Base-by-base conservation (phyloP, 2,329 filamentous ascomycete genomes). In the Malbranchea cinnamomea region DNA sequence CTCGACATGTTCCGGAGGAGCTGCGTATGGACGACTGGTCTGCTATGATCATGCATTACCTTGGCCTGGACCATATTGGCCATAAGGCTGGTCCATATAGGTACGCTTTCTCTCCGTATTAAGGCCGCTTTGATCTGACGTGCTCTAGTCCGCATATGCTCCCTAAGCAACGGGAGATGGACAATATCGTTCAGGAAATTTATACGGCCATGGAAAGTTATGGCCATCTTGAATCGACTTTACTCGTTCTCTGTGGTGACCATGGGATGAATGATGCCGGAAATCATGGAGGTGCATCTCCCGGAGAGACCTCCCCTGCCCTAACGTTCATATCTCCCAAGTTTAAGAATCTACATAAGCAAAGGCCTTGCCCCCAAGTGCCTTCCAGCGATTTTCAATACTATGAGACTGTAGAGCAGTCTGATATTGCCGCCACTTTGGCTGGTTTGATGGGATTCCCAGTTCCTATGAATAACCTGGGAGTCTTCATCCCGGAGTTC, bases 221-320 rank as follows among this genome's bases (percentile, higher is more conserved):
- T 33, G 49, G 67, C 1, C 78, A 93, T 51, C 70, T 94, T 1
- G 49, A 70, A 18, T 78, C 79, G 4, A 84, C 87, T 0, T 59
- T 98, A 2, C 67, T 98, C 26, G 74, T 98, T 3, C 58, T 98
- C 5, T 83, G 78, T 33, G 89, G 89, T 33, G 91, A 98, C 45
- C 89, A 98, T 49, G 89, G 89, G n/a, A 98, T 98, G 89, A 98
- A 95, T 43, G 87, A 95, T 44, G 89, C 82, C 12, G 89, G 89
- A 2, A 95, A 95, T 42, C 89, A 98, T 50, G 89, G 89, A 17
- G 89, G 87, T 22, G 94, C 87, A 6, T 85, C 85, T 0, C 71
- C 83, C 2, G 87, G 89, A 24, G 89, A 98, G 59, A 95, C 89
- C 2, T 94, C 87, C 1, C 78, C 89, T 0, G 89, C 89, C 10